Evolutionary conservation across 2,329 filamentous ascomycete genomes (phyloP).

Genomic region (Hypoxylon sp.): DNA sequence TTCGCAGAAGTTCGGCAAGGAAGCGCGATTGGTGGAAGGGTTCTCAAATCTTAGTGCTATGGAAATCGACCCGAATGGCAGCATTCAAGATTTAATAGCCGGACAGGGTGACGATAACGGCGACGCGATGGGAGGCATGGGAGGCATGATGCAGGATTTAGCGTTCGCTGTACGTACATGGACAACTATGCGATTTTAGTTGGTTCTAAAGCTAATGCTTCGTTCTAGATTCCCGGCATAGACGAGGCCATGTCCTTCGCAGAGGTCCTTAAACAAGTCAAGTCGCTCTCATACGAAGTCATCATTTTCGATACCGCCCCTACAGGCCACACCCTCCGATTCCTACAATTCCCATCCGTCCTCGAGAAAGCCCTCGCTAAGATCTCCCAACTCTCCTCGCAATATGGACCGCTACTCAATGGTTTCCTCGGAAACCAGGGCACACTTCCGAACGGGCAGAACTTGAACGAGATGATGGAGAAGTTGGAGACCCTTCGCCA

Average conservation of each 20-base stretch:
- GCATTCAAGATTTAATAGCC: constrained; percentile 92
- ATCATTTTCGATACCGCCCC: constrained; percentile 99
- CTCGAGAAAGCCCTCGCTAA: constrained; percentile 99
- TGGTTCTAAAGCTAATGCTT: constrained; percentile 22
- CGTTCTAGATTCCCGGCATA: constrained; percentile 87
- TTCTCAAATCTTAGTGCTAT: constrained; percentile 96
- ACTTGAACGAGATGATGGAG: constrained; percentile 88
- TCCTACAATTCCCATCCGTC: constrained; percentile 97
- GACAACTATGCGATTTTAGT: background rate
- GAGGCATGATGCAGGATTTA: constrained; percentile 98
- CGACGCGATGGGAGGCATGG: constrained; percentile 73
- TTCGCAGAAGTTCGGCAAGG: constrained; percentile 99
- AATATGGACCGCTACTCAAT: constrained; percentile 97
- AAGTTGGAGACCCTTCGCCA: constrained; percentile 94
- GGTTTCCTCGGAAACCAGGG: constrained; percentile 85
- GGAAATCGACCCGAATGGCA: constrained; percentile 99
- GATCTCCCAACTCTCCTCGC: constrained; percentile 89
- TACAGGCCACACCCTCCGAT: constrained; percentile 96
- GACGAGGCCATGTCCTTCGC: constrained; percentile 99
- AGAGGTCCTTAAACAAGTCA: constrained; percentile 99
- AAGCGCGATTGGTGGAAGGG: constrained; percentile 90
- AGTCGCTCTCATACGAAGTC: constrained; percentile 97
- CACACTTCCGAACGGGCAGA: constrained; percentile 88
- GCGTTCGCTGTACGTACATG: constrained; percentile 82
- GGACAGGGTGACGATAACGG: constrained; percentile 76